Evolutionary conservation across 192 early-diverging fungal species (phyloP).

Genomic region (Pilaira anomala): DNA sequence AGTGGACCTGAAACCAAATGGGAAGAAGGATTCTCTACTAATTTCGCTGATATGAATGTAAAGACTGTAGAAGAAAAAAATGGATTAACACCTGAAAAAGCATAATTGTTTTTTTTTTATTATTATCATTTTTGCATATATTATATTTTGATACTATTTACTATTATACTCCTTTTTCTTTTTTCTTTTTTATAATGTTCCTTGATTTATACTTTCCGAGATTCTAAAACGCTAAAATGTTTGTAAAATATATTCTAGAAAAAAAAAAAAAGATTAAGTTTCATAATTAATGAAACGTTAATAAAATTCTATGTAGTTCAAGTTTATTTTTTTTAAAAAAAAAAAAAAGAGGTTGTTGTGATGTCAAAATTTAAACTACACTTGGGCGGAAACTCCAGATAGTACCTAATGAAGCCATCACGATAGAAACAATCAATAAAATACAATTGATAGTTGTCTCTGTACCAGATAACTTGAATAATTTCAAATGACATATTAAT

Average conservation of each 20-base stretch:
- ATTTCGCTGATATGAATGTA: conserved; percentile 5
- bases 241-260: too few relatives aligned
- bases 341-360: background rate
- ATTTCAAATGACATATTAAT: conserved; percentile 31
- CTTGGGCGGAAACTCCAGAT: conserved; percentile 33
- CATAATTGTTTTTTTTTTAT: background rate
- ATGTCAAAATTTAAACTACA: background rate
- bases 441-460: conserved; percentile 23
- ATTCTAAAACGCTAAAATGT: too few relatives aligned
- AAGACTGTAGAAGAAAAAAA: background rate
- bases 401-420: conserved; percentile 35
- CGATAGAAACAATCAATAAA: conserved; percentile 18
- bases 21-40: conserved; percentile 11
- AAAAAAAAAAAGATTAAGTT: too few relatives aligned
- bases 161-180: background rate
- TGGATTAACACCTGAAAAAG: background rate
- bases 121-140: background rate
- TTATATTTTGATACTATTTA: background rate
- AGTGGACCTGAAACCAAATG: conserved; percentile 5
- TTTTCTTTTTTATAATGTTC: background rate
- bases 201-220: too few relatives aligned
- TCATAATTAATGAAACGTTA: too few relatives aligned
- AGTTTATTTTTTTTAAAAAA: background rate
- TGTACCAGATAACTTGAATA: conserved; percentile 24
- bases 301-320: too few relatives aligned